Percentiles rank a stretch among this genome's conserved stretches.
phyloP scores from a whole-genome alignment of 1,284 basidiomycete species.

The Pisolithus thermaeus region DNA sequence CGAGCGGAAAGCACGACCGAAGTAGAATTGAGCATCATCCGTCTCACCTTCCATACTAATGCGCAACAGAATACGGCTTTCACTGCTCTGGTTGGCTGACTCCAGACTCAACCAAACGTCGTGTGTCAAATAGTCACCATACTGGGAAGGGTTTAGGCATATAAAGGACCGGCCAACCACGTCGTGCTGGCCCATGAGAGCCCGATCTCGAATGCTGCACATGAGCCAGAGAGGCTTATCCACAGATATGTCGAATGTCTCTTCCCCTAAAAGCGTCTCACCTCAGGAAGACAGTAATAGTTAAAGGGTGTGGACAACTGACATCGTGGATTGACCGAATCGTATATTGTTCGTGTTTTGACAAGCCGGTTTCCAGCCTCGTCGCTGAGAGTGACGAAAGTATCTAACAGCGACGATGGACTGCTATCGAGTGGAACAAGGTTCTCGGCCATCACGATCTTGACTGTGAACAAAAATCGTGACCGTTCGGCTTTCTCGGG shows the following conservation, averaged over 20 bases:
- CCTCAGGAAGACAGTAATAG: slow-evolving; percentile 1
- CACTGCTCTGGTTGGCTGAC: slow-evolving; percentile 38
- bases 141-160: slow-evolving; percentile 85
- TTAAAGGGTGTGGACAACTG: slow-evolving; percentile 26
- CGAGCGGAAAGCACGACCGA: slow-evolving; percentile 92
- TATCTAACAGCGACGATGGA: slow-evolving; percentile 71
- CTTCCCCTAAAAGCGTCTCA: slow-evolving; percentile 65
- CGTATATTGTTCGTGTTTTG: slow-evolving; percentile 95
- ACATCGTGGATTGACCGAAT: slow-evolving; percentile 87
- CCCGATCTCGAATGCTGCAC: slow-evolving; percentile 89
- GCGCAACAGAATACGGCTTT: slow-evolving; percentile 80
- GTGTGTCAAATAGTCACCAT: slow-evolving; percentile 85
- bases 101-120: slow-evolving; percentile 94
- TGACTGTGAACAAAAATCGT: slow-evolving; percentile 88
- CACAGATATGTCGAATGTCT: slow-evolving; percentile 93
- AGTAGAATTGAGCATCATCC: slow-evolving; percentile 97
- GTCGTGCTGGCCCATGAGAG: slow-evolving; percentile 85
- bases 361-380: slow-evolving; percentile 86
- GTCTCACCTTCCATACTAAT: slow-evolving; percentile 99
- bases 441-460: slow-evolving; percentile 86
- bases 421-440: slow-evolving; percentile 69
- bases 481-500: slow-evolving; percentile 62
- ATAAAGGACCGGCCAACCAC: slow-evolving; percentile 90
- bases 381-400: slow-evolving; percentile 93
- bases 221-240: slow-evolving; percentile 91